These are phyloP conservation scores for Pythium aristosporum DNA, from an alignment of 352 stramenopile species.

Conservation along the genomic window DNA sequence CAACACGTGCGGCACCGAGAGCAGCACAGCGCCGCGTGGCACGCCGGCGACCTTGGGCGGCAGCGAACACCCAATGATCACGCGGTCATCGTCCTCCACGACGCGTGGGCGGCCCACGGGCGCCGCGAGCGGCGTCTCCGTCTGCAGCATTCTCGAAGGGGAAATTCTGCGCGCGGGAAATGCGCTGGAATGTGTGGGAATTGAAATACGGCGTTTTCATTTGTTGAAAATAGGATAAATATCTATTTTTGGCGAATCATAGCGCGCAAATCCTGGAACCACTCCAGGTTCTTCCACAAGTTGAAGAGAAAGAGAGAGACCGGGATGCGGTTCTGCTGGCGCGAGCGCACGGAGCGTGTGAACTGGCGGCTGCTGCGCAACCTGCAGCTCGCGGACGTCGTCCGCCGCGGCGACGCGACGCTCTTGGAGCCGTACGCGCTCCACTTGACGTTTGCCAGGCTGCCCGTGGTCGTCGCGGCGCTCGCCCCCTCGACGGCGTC, in stretches of 20 bases:
- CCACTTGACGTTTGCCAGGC: slow-evolving; percentile 68
- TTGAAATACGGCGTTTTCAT: background rate
- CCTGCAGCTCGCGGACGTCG: slow-evolving; percentile 50
- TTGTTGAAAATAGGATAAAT: slow-evolving; percentile 4
- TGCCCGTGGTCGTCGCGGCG: slow-evolving; percentile 31
- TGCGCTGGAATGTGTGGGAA: background rate
- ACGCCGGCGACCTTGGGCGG: slow-evolving; percentile 41
- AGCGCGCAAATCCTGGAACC: background rate
- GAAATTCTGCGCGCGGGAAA: background rate
- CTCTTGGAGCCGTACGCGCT: slow-evolving; percentile 68
- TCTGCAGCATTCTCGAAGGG: background rate
- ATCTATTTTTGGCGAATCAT: background rate
- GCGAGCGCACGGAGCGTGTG: slow-evolving; percentile 66
- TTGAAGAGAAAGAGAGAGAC: slow-evolving; percentile 2
- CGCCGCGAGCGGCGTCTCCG: background rate
- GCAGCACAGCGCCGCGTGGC: slow-evolving; percentile 30
- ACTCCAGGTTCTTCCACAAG: background rate
- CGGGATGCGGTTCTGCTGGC: slow-evolving; percentile 61
- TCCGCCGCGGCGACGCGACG: slow-evolving; percentile 52
- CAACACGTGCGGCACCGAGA: slow-evolving; percentile 45
- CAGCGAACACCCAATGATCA: slow-evolving; percentile 38
- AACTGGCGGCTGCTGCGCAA: slow-evolving; percentile 66
- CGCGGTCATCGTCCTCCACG: slow-evolving; percentile 14
- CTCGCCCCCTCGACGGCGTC: slow-evolving; percentile 5
- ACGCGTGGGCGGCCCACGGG: background rate